Conservation (phyloP, 345 rosid species). For the Diplotaxis tenuifolia region DNA sequence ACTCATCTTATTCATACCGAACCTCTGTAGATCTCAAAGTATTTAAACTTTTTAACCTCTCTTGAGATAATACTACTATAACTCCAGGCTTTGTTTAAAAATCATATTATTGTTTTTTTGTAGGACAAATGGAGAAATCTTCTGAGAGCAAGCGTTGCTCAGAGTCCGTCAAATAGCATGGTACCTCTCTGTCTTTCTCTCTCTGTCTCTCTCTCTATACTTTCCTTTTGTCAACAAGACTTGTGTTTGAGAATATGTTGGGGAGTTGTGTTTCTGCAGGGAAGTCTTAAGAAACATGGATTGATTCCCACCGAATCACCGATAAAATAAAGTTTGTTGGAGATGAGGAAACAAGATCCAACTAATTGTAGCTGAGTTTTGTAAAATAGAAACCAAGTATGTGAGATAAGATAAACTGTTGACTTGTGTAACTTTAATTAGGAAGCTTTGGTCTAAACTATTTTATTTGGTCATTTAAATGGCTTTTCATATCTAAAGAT, state of each 20-base stretch:
- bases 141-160: slow-evolving; percentile 84
- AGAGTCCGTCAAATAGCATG: slow-evolving; percentile 58
- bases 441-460: too few species aligned
- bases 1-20: slow-evolving; percentile 77
- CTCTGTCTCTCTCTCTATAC: too few species aligned
- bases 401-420: too few species aligned
- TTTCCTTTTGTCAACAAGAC: too few species aligned
- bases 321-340: slow-evolving; percentile 43
- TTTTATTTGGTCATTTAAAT: too few species aligned
- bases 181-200: too few species aligned
- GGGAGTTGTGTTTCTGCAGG: slow-evolving; percentile 9
- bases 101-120: slow-evolving; percentile 15
- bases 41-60: slow-evolving; percentile 6
- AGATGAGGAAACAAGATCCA: too few species aligned
- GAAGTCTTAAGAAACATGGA: too few species aligned
- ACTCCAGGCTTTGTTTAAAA: not conserved
- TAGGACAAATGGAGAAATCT: slow-evolving; percentile 99
- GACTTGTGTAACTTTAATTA: too few species aligned
- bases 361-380: too few species aligned
- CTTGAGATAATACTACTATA: not conserved
- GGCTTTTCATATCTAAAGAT: too few species aligned
- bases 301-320: slow-evolving; percentile 36
- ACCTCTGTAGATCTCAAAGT: slow-evolving; percentile 99
- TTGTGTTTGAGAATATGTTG: not conserved
- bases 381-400: too few species aligned